Percentiles rank a stretch among this genome's conserved stretches.
Conservation (phyloP, 2,329 filamentous ascomycete species). For the Clonostachys sp. region DNA sequence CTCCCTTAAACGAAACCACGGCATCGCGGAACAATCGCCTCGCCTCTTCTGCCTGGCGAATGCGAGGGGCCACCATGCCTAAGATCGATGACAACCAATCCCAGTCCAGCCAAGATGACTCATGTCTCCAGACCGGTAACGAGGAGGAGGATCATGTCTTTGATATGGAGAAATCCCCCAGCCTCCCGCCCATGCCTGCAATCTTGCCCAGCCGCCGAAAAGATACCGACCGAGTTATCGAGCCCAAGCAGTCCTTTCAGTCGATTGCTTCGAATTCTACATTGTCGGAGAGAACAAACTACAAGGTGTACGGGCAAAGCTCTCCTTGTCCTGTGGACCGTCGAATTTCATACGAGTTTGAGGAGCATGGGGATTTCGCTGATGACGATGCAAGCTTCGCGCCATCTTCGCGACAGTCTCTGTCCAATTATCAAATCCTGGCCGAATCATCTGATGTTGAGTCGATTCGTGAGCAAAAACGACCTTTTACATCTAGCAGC, state of each 20-base stretch:
- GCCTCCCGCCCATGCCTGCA: too few species aligned
- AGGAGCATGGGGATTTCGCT: conserved; percentile 8
- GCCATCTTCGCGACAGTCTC: conserved; percentile 33
- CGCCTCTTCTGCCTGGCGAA: conserved; percentile 36
- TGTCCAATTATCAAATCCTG: conserved; percentile 46
- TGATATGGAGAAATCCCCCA: too few species aligned
- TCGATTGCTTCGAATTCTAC: conserved; percentile 29
- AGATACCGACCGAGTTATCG: not conserved
- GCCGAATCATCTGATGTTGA: conserved; percentile 40
- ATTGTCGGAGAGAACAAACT: conserved; percentile 45
- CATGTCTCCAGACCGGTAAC: too few species aligned
- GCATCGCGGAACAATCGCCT: not conserved
- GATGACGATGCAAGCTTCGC: conserved; percentile 12
- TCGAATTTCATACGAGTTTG: conserved; percentile 19
- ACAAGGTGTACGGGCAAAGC: conserved; percentile 47
- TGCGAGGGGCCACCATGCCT: conserved; percentile 36
- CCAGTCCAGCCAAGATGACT: too few species aligned
- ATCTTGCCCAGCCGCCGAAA: not conserved
- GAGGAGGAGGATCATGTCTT: too few species aligned
- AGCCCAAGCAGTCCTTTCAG: conserved; percentile 3
- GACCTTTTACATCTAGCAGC: conserved; percentile 28
- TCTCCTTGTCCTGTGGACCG: conserved; percentile 17
- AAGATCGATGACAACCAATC: too few species aligned
- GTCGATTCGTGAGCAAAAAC: conserved; percentile 25
- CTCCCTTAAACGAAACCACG: too few species aligned